Base-by-base conservation (phyloP, 306 rosid species). In the Glycyrrhiza uralensis region DNA sequence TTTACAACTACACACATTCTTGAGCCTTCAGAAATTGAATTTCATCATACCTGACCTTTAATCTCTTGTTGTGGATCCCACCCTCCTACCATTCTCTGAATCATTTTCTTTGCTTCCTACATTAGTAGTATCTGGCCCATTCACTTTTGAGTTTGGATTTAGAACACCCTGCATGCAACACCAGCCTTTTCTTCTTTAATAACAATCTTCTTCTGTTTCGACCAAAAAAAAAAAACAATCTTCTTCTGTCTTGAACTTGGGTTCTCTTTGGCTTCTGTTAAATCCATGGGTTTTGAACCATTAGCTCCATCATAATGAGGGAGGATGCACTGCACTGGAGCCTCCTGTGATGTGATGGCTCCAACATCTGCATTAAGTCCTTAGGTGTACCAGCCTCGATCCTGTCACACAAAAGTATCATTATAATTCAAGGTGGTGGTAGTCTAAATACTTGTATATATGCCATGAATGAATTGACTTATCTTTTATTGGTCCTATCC, bases 351-450 rank as follows among this genome's bases (percentile, higher is more conserved):
- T n/a, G n/a, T 30, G 95, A 83, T 14, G 88, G 83, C 70, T 94
- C 97, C 42, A 85, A 46, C 88, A 94, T 89, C 73, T 89, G 96
- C 99, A 91, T 91, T 59, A 94, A 81, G 72, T 94, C 99, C 85
- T 89, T 94, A 2, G 99, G 99, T 51, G 82, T 85, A 47, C 95
- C 90, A 0, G 85, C 72, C 46, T 85, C 85, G 59, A 94, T 77
- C 68, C 59, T 81, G 39, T 91, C 15, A 88, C 91, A 56, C 89
- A 91, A 81, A 91, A 89, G 88, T 87, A 94, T 58, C 38, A 63
- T 24, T 63, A 52, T 35, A 66, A 29, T 47, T 59, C 46, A 23
- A n/a, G n/a, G n/a, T n/a, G n/a, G n/a, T n/a, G n/a, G n/a, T n/a
- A n/a, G n/a, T n/a, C n/a, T n/a, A n/a, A n/a, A n/a, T n/a, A n/a